Conservation (phyloP, 2,329 filamentous ascomycete species). For the Nakataea oryzae region DNA sequence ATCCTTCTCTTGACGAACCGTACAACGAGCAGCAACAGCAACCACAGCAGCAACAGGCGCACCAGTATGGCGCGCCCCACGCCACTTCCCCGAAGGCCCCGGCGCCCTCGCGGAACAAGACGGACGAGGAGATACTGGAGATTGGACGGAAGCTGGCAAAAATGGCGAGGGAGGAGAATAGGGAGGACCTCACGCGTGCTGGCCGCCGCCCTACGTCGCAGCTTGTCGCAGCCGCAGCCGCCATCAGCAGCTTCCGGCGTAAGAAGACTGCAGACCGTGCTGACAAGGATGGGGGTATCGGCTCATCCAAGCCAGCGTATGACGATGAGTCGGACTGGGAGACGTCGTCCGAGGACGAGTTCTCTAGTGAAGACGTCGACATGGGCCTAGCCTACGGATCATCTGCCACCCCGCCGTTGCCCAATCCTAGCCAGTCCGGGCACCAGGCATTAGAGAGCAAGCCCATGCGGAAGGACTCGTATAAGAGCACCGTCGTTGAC, state of each 20-base stretch:
- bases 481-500: conserved; percentile 42
- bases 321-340: conserved; percentile 42
- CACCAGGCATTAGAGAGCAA: neutral
- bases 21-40: conserved; percentile 4
- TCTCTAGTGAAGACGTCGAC: conserved; percentile 27
- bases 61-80: conserved; percentile 6
- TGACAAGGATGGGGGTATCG: conserved; percentile 21
- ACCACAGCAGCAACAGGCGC: conserved; percentile 4
- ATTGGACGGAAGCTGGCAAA: conserved; percentile 44
- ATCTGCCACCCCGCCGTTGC: conserved; percentile 15
- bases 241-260: conserved; percentile 29
- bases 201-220: conserved; percentile 27
- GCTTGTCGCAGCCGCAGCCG: conserved; percentile 27
- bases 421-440: conserved; percentile 14
- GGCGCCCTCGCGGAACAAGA: conserved; percentile 23
- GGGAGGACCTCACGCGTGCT: conserved; percentile 32
- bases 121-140: conserved; percentile 47
- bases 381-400: conserved; percentile 30
- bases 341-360: conserved; percentile 30
- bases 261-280: conserved; percentile 23
- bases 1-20: neutral
- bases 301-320: conserved; percentile 26
- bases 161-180: conserved; percentile 39
- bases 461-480: conserved; percentile 19
- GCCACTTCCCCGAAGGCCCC: conserved; percentile 2